Conservation (phyloP, 2,329 filamentous ascomycete species). For the Rosellinia necatrix region DNA sequence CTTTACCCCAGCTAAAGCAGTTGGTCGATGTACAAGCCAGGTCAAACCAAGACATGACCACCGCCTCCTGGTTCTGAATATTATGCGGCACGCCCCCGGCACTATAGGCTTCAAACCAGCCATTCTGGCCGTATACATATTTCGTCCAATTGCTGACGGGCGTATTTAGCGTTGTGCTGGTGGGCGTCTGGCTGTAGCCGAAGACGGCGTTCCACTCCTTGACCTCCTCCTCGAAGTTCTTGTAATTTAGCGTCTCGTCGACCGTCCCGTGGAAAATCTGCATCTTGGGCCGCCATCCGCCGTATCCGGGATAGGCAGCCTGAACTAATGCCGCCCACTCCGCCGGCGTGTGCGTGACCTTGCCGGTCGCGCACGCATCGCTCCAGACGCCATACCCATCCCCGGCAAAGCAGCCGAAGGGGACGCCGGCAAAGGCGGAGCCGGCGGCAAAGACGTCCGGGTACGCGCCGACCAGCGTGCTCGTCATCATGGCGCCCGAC, state of each 20-base stretch:
- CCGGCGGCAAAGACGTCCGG: slow-evolving; percentile 54
- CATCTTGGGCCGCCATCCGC: slow-evolving; percentile 57
- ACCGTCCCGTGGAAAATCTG: slow-evolving; percentile 61
- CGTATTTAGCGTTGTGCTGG: slow-evolving; percentile 37
- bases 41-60: slow-evolving; percentile 46
- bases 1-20: slow-evolving; percentile 47
- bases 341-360: slow-evolving; percentile 39
- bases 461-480: slow-evolving; percentile 51
- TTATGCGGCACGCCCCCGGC: slow-evolving; percentile 46
- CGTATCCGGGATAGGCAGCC: slow-evolving; percentile 55
- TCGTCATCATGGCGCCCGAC: slow-evolving; percentile 43
- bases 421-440: slow-evolving; percentile 51
- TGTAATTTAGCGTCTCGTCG: slow-evolving; percentile 56
- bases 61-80: slow-evolving; percentile 45
- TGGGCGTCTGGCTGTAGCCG: slow-evolving; percentile 40
- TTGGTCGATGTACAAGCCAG: slow-evolving; percentile 39
- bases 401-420: slow-evolving; percentile 56
- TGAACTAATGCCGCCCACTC: slow-evolving; percentile 38
- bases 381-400: slow-evolving; percentile 53
- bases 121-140: slow-evolving; percentile 41
- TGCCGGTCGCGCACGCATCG: slow-evolving; percentile 54
- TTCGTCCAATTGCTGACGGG: slow-evolving; percentile 46
- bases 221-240: slow-evolving; percentile 58
- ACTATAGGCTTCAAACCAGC: slow-evolving; percentile 48
- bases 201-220: slow-evolving; percentile 57